Evolutionary conservation across 1,284 basidiomycete genomes (phyloP).

Genomic region (Puccinia brachypodii): DNA sequence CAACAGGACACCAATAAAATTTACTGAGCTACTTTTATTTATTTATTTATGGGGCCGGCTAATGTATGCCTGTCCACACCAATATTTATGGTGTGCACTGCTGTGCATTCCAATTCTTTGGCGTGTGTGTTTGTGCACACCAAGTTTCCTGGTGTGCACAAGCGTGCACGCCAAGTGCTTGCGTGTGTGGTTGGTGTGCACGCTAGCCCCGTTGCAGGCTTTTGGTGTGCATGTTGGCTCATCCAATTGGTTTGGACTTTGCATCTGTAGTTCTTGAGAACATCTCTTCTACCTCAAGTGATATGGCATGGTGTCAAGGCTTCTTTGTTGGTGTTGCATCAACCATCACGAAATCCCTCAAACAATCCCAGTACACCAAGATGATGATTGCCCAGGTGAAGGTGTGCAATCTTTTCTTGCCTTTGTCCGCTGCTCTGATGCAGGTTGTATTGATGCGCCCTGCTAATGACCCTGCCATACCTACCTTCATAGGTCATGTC

Average conservation of each 20-base stretch:
- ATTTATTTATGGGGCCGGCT: too few species aligned
- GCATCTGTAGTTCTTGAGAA: conserved; percentile 62
- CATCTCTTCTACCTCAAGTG: conserved; percentile 85
- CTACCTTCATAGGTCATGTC: conserved; percentile 72
- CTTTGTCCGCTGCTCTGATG: background rate
- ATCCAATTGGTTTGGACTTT: conserved; percentile 42
- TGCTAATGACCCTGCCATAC: background rate
- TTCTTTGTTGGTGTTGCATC: conserved; percentile 78
- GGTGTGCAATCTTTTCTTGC: conserved; percentile 60
- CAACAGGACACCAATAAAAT: too few species aligned
- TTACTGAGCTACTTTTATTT: too few species aligned
- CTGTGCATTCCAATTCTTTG: too few species aligned
- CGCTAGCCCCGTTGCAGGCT: too few species aligned
- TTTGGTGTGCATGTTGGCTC: too few species aligned
- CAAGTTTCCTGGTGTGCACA: too few species aligned
- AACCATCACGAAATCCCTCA: conserved; percentile 67
- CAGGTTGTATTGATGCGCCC: background rate
- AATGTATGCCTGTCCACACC: too few species aligned
- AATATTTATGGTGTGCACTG: too few species aligned
- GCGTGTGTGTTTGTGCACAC: too few species aligned
- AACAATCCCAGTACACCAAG: conserved; percentile 77
- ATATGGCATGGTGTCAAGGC: conserved; percentile 69
- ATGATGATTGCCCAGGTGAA: conserved; percentile 92
- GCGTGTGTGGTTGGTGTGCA: too few species aligned
- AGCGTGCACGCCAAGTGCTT: too few species aligned